Evolutionary conservation across 495 filamentous ascomycete species (phyloP), one percentile per base, ranked within the genome.

Genomic region (Penicillium samsonianum): DNA sequence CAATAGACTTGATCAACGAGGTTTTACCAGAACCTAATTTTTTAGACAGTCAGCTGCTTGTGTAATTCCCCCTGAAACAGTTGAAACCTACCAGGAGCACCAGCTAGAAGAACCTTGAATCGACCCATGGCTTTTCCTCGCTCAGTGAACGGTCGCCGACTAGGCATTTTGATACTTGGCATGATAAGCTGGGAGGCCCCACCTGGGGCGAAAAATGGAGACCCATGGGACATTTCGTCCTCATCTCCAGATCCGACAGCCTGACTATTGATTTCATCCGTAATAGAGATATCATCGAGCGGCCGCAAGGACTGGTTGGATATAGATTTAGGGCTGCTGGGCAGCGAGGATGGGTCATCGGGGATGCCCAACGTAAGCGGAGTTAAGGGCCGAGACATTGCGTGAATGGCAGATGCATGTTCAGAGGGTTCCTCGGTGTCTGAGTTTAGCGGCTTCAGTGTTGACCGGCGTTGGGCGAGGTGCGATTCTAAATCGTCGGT

Each of bases 111-210:
- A 20, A 99, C 78, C 77, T 97, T 98, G 63, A 98, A 75, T 53
- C 87, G 82, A 5, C 92, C 93, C 74, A 98, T 83, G 48, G 78
- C 81, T 76, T 89, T 94, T 17, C 94, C 94, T 58, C 80, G 84
- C 50, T 90, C 83, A 8, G 94, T 98, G 70, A 99, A 98, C 1
- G 94, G 94, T 45, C 94, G 82, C 49, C 94, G 85, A 67, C 87
- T 92, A 31, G 94, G 95, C 86, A 99, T 96, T 61, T 84, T 88
- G 62, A 99, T 90, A 69, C 91, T 96, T 9, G 94, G 94, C 95
- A 99, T 99, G 60, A 99, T 88, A 16, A 99, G 82, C 71, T 98
- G 93, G 30, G 93, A 91, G 17, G 83, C 84, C 61, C 81, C 86
- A 53, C 73, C 75, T 25, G 64, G 59, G 17, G 53, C 65, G 20